These are phyloP conservation scores for Penicillium thymicola DNA, from an alignment of 2,329 filamentous ascomycete species.

Conservation along the genomic window DNA sequence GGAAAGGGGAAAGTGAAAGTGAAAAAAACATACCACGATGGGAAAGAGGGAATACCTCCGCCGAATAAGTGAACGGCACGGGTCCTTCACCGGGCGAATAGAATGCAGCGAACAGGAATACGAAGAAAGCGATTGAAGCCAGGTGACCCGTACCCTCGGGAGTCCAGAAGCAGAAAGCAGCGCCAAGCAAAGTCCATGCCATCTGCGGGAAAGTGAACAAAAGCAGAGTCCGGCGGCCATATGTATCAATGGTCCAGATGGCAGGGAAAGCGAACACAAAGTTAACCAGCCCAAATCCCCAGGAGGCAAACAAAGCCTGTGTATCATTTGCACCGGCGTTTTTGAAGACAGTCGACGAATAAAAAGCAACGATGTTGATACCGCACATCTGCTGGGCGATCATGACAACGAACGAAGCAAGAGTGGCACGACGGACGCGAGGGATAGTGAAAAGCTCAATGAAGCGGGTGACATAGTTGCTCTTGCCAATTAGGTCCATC, in stretches of 20 bases:
- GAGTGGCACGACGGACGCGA: slow-evolving; percentile 58
- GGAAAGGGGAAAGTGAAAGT: slow-evolving; percentile 8
- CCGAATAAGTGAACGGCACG: slow-evolving; percentile 53
- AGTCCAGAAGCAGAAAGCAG: slow-evolving; percentile 59
- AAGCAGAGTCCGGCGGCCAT: slow-evolving; percentile 60
- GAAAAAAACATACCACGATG: slow-evolving; percentile 44
- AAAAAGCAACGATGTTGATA: slow-evolving; percentile 74
- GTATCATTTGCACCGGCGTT: slow-evolving; percentile 56
- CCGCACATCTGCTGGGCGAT: slow-evolving; percentile 70
- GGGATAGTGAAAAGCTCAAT: slow-evolving; percentile 50
- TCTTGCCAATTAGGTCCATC: slow-evolving; percentile 39
- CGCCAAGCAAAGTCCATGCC: slow-evolving; percentile 64
- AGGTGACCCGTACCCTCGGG: slow-evolving; percentile 46
- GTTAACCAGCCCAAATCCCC: slow-evolving; percentile 64
- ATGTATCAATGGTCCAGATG: slow-evolving; percentile 65
- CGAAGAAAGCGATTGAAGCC: slow-evolving; percentile 57
- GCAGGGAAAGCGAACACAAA: slow-evolving; percentile 65
- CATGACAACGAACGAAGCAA: slow-evolving; percentile 78
- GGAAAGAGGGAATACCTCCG: slow-evolving; percentile 55
- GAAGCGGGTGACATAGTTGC: slow-evolving; percentile 61
- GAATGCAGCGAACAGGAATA: slow-evolving; percentile 64
- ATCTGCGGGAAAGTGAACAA: slow-evolving; percentile 67
- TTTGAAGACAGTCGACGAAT: slow-evolving; percentile 58
- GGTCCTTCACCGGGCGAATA: slow-evolving; percentile 64
- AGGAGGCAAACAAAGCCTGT: slow-evolving; percentile 59